Evolutionary conservation across 345 rosid genomes (phyloP), one percentile per base, ranked within the genome.

Genomic region (Gossypioides kirkii): DNA sequence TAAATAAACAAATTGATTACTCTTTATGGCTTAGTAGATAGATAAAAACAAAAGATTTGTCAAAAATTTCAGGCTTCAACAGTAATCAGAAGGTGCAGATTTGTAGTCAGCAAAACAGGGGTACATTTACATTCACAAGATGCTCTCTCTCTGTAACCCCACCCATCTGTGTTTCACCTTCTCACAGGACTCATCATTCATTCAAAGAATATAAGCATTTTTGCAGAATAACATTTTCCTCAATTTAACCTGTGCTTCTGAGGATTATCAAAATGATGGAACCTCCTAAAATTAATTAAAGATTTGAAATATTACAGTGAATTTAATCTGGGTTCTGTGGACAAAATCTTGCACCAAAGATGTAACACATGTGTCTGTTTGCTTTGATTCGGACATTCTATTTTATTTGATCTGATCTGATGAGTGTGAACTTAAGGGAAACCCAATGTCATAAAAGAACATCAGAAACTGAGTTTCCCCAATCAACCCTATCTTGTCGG

Each of bases 1-100:
- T 32, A 32, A 32, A 5, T 32, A 32, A 32, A 32, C 1, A 32
- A 32, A 32, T 32, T 32, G 5, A 32, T 32, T 32, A 32, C 38
- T 4, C 38, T 32, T 4, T 32, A 32, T 32, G 38, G 32, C 32
- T 28, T 28, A 28, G 36, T 3, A 28, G 36, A 32, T 32, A 32
- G 38, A 5, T 6, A 32, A n/a, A 43, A 65, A n/a, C 64, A 66
- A 25, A 74, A 49, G 66, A 74, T 55, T 12, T 74, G 55, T 67
- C 72, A 55, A 52, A 71, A 45, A 25, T 49, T 69, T 52, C 61
- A 42, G 26, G 42, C 50, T 49, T 46, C 50, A 3, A 66, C 55
- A 52, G 61, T 32, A 5, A 16, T 32, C 12, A 17, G 67, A 8
- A 10, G 25, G 7, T 62, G 1, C 68, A 62, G 49, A 38, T 0